These are phyloP conservation scores for Dictyophora rubrovolvata DNA, from an alignment of 768 basidiomycete genomes.

Conservation along the genomic window DNA sequence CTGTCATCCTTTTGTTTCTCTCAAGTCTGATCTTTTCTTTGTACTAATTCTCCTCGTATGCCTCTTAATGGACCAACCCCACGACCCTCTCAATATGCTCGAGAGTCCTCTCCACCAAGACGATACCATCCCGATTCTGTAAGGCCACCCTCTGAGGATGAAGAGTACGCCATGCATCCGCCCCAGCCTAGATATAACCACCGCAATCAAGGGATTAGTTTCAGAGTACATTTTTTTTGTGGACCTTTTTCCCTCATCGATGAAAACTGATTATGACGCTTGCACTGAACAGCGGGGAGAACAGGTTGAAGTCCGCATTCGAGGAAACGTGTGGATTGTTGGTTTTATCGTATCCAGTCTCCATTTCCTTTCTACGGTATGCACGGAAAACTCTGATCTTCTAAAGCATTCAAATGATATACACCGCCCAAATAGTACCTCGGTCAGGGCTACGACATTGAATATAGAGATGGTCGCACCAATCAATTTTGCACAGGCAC, in stretches of 20 bases:
- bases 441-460: constrained; percentile 4
- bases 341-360: constrained; percentile 19
- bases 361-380: constrained; percentile 5
- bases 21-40: neutral
- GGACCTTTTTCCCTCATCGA: neutral
- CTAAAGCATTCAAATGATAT: neutral
- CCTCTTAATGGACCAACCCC: neutral
- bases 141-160: neutral
- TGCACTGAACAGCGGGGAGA: constrained; percentile 8
- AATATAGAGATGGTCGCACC: constrained; percentile 4
- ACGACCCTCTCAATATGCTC: neutral
- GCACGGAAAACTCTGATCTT: neutral
- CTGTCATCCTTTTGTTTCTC: neutral
- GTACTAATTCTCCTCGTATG: neutral
- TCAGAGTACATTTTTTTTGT: neutral
- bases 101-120: neutral
- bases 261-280: neutral
- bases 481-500: neutral
- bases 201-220: neutral
- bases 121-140: neutral
- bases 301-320: constrained; percentile 20
- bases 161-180: neutral
- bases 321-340: constrained; percentile 24
- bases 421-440: neutral
- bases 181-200: neutral